phyloP scores from a whole-genome alignment of 768 basidiomycete species.

The Mycena leptocephala region DNA sequence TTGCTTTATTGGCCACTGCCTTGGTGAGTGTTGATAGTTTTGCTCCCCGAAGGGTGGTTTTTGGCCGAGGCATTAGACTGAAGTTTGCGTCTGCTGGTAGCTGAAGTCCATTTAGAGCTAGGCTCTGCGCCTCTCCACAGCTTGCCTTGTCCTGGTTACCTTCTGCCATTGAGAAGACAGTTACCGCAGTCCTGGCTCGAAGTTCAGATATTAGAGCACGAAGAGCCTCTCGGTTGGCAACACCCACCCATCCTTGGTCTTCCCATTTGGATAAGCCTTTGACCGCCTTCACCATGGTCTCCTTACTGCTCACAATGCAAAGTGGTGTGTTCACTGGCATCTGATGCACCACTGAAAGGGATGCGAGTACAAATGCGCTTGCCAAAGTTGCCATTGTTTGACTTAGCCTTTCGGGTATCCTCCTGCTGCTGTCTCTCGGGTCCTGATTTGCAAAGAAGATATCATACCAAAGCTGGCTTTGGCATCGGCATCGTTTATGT shows the following conservation, averaged over 20 bases:
- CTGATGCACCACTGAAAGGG: too few relatives aligned
- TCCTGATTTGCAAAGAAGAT: too few relatives aligned
- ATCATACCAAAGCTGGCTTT: too few relatives aligned
- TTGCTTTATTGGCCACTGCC: neutral
- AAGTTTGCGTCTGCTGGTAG: neutral
- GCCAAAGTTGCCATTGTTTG: too few relatives aligned
- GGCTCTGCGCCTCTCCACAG: neutral
- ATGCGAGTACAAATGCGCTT: too few relatives aligned
- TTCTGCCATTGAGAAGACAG: neutral
- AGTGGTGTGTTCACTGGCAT: too few relatives aligned
- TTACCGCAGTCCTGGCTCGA: neutral
- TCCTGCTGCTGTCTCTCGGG: too few relatives aligned
- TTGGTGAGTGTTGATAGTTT: neutral
- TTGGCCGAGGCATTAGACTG: neutral
- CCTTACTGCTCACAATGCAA: too few relatives aligned
- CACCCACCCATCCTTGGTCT: neutral
- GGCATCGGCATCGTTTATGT: too few relatives aligned
- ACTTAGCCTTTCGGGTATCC: too few relatives aligned
- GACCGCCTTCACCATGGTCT: neutral
- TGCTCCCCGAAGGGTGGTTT: neutral
- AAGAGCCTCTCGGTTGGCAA: neutral
- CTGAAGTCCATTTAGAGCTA: neutral
- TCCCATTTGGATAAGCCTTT: neutral
- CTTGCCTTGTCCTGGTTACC: neutral
- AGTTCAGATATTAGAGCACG: neutral